These are phyloP conservation scores for Leishmania mexicana DNA, from an alignment of 208 protist species.

Conservation along the genomic window DNA sequence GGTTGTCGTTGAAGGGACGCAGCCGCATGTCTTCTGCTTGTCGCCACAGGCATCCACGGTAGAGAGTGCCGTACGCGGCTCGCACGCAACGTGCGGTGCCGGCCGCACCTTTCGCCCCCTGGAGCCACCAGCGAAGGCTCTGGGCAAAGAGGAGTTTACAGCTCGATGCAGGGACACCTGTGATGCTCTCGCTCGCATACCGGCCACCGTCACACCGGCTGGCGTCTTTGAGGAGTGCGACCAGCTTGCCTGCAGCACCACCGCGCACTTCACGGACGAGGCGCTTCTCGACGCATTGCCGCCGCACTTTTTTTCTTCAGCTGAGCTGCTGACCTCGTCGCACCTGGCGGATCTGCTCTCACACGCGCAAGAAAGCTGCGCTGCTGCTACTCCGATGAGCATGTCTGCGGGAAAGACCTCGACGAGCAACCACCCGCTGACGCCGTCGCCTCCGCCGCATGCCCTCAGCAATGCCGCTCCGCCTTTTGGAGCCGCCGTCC, in stretches of 20 bases:
- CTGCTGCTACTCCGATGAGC: neutral
- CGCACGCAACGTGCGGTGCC: slow-evolving; percentile 3
- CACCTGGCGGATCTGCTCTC: slow-evolving; percentile 11
- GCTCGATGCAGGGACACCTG: neutral
- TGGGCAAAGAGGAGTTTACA: neutral
- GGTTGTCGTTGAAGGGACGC: neutral
- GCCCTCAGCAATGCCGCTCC: neutral
- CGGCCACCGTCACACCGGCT: neutral
- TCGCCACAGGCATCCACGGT: neutral
- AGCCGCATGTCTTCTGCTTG: neutral
- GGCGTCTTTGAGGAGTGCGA: neutral
- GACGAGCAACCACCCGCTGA: neutral
- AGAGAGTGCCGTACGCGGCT: neutral
- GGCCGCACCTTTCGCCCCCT: neutral
- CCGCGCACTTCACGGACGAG: neutral
- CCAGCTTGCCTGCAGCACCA: no score
- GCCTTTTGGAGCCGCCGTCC: neutral
- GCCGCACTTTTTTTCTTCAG: slow-evolving; percentile 11
- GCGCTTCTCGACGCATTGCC: slow-evolving; percentile 11
- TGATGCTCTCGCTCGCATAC: neutral
- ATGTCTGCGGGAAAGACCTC: neutral
- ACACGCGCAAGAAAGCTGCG: neutral
- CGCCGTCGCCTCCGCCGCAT: neutral
- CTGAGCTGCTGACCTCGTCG: slow-evolving; percentile 6
- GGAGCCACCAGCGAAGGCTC: neutral